Conservation (phyloP, 2,329 filamentous ascomycete species). For the Colletotrichum sansevieriae region DNA sequence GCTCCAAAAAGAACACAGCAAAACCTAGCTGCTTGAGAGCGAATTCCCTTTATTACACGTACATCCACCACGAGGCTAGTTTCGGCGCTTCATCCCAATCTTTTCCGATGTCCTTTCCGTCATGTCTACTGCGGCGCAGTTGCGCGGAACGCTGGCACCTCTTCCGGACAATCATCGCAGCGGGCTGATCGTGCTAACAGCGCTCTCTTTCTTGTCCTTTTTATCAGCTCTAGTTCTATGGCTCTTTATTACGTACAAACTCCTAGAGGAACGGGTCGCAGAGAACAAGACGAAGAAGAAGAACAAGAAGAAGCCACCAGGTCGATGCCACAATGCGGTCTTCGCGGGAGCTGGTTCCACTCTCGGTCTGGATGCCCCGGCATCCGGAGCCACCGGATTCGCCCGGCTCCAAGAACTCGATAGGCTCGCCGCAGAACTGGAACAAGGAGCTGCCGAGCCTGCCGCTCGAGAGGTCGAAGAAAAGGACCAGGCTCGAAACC, state of each 20-base stretch:
- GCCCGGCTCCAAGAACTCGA: constrained; percentile 20
- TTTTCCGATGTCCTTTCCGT: background rate
- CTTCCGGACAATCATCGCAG: constrained; percentile 28
- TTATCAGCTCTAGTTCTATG: constrained; percentile 17
- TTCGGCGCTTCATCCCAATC: too few relatives aligned
- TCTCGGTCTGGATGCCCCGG: constrained; percentile 8
- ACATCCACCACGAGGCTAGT: too few relatives aligned
- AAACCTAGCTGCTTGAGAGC: too few relatives aligned
- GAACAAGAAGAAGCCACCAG: background rate
- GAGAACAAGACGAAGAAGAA: background rate
- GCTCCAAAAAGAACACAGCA: background rate
- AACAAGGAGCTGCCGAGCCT: too few relatives aligned
- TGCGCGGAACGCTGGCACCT: constrained; percentile 25
- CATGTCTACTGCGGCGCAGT: constrained; percentile 29
- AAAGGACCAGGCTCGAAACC: constrained; percentile 52
- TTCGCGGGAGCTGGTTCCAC: background rate
- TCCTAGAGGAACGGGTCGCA: constrained; percentile 1
- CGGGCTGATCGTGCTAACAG: constrained; percentile 19
- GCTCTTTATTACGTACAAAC: constrained; percentile 33
- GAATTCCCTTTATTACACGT: too few relatives aligned
- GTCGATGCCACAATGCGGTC: background rate
- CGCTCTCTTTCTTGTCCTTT: constrained; percentile 25
- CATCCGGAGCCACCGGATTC: background rate
- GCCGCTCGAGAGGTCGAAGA: background rate
- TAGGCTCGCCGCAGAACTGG: constrained; percentile 5